Evolutionary conservation across 352 stramenopile genomes (phyloP).

Genomic region (Phytophthora citricola): DNA sequence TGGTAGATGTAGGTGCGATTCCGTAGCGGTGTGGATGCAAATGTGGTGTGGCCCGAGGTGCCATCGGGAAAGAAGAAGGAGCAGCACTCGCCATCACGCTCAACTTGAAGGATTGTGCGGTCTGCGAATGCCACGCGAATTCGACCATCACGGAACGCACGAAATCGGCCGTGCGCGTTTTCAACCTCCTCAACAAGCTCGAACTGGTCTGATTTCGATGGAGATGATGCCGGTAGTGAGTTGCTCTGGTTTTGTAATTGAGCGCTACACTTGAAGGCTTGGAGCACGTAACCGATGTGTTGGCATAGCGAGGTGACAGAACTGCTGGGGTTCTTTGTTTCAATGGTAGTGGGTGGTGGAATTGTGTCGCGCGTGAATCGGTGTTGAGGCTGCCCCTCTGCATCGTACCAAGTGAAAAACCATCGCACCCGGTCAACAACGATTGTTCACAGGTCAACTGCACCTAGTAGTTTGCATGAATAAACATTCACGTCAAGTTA

Average conservation of each 20-base stretch:
- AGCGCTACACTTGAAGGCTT: slow-evolving; percentile 27
- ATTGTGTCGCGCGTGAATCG: slow-evolving; percentile 75
- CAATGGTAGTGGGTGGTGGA: slow-evolving; percentile 41
- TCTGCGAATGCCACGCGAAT: slow-evolving; percentile 74
- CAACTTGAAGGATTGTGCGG: slow-evolving; percentile 74
- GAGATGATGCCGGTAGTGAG: not conserved
- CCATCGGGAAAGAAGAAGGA: slow-evolving; percentile 65
- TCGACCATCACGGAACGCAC: slow-evolving; percentile 65
- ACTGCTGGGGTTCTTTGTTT: slow-evolving; percentile 10
- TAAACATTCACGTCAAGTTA: not conserved
- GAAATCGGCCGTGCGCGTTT: slow-evolving; percentile 69
- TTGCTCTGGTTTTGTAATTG: not conserved
- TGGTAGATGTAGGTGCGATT: slow-evolving; percentile 61
- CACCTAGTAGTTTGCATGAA: slow-evolving; percentile 18
- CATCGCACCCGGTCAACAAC: slow-evolving; percentile 33
- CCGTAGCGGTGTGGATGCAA: slow-evolving; percentile 41
- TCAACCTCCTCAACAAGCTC: slow-evolving; percentile 44
- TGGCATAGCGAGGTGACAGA: slow-evolving; percentile 35
- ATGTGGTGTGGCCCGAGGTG: slow-evolving; percentile 40
- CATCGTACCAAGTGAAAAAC: slow-evolving; percentile 62
- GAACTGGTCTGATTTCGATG: slow-evolving; percentile 15
- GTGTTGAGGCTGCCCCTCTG: slow-evolving; percentile 37
- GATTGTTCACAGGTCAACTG: slow-evolving; percentile 18
- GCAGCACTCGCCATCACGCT: slow-evolving; percentile 43
- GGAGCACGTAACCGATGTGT: slow-evolving; percentile 43